phyloP scores from a whole-genome alignment of 2,329 filamentous ascomycete species.

The Scopulariopsis brevicaulis region DNA sequence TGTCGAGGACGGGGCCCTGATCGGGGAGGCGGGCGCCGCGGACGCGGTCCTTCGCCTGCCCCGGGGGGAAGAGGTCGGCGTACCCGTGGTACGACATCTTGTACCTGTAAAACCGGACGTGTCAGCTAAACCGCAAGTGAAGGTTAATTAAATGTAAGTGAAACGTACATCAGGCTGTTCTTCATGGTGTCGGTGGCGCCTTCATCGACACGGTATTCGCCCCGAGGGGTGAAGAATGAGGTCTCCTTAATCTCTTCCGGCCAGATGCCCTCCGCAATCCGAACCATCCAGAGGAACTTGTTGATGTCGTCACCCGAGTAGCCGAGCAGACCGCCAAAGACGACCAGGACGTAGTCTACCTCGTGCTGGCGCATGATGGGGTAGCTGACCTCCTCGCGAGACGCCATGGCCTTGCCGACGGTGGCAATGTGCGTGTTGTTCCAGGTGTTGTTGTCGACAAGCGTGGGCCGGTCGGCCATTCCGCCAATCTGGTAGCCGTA shows the following conservation, averaged over 20 bases:
- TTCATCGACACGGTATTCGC: slow-evolving; percentile 92
- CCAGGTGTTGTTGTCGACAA: slow-evolving; percentile 99
- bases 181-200: slow-evolving; percentile 93
- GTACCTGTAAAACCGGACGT: slow-evolving; percentile 58
- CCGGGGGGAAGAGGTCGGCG: slow-evolving; percentile 78
- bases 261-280: slow-evolving; percentile 98
- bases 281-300: slow-evolving; percentile 99
- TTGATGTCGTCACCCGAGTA: slow-evolving; percentile 99
- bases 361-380: slow-evolving; percentile 97
- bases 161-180: slow-evolving; percentile 91
- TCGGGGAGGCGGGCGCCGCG: slow-evolving; percentile 73
- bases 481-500: slow-evolving; percentile 99
- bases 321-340: slow-evolving; percentile 89
- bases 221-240: slow-evolving; percentile 85
- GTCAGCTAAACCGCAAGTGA: slow-evolving; percentile 3
- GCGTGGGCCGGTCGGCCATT: slow-evolving; percentile 93
- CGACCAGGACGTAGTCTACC: slow-evolving; percentile 95
- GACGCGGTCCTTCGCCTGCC: slow-evolving; percentile 84
- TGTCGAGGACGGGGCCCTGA: slow-evolving; percentile 73
- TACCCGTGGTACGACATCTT: slow-evolving; percentile 99
- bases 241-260: slow-evolving; percentile 98
- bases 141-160: background rate
- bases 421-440: slow-evolving; percentile 99
- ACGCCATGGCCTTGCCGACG: slow-evolving; percentile 98
- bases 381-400: slow-evolving; percentile 93